phyloP scores from a whole-genome alignment of 371 early-diverging fungal genomes.

The Batkoa obscura region DNA sequence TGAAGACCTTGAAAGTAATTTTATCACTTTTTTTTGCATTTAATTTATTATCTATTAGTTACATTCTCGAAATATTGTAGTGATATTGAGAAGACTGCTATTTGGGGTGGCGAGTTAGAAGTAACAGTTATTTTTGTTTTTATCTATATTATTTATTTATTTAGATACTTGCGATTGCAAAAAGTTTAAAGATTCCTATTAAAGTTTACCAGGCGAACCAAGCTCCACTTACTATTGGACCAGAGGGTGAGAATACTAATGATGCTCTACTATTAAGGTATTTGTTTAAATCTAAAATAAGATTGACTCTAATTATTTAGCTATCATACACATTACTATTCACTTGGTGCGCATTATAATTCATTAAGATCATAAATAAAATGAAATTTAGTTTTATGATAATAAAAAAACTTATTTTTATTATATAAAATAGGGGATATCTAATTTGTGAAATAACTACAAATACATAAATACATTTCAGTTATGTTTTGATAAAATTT shows the following conservation, averaged over 20 bases:
- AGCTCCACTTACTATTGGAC: background rate
- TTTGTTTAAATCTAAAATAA: background rate
- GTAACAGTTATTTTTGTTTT: slow-evolving; percentile 5
- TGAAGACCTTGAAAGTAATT: no score
- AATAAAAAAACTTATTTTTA: no score
- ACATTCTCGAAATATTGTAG: background rate
- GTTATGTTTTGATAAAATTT: no score
- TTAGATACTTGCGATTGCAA: slow-evolving; percentile 2
- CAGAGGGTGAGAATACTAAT: background rate
- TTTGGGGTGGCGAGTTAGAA: slow-evolving; percentile 4
- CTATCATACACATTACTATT: slow-evolving; percentile 3
- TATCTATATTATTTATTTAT: background rate
- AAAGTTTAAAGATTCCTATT: background rate
- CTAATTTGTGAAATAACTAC: no score
- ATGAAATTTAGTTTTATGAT: no score
- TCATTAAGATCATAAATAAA: background rate
- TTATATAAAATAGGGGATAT: no score
- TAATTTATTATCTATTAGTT: background rate
- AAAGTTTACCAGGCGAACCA: background rate
- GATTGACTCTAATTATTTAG: background rate
- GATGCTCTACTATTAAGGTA: background rate
- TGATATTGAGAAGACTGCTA: background rate
- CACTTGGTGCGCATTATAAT: slow-evolving; percentile 1
- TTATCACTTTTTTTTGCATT: background rate
- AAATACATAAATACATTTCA: no score